Evolutionary conservation across 139 green algal species (phyloP), one percentile per base, ranked within the genome.

Genomic region (Micractinium conductrix): DNA sequence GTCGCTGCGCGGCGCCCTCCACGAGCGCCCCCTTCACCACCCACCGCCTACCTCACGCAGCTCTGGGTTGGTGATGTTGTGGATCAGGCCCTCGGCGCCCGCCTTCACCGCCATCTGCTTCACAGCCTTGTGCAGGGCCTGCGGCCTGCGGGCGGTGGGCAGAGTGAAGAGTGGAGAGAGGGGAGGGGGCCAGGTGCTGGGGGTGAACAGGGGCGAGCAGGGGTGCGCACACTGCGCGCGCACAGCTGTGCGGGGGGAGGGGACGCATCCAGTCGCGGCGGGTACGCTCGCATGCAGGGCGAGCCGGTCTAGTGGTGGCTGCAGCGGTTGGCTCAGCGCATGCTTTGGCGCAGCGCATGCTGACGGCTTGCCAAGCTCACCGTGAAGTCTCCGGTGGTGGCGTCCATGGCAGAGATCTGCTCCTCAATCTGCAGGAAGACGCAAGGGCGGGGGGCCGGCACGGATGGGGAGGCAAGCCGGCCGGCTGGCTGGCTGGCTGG

Each of bases 321-420:
- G 4, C 53, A 19, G 2, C 10, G 53, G 19, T 21, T 62, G 2
- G 19, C 53, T 62, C 53, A 19, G 2, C 26, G 19, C 53, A 19
- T 62, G 19, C 12, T 58, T 58, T 58, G 10, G 48, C 48, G 10
- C 48, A 16, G 10, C 12, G 48, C 12, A 16, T 58, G 10, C 48
- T 16, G 48, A 58, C 48, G 48, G 16, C 12, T 10, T 16, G 48
- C 48, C 12, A 16, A 16, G 12, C 73, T 79, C n/a, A 65, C 74
- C 74, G 74, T 80, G 50, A 80, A 80, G 74, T 80, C 74, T 22
- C 30, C 74, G 50, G 74, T 80, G 33, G 74, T 80, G 48, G 70
- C 70, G 24, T 78, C 70, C 44, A 53, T 78, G 7, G 43, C 42
- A 43, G 42, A 58, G 42, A 78, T 78, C 42, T 78, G 70, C 10